Evolutionary conservation across 176 grass and related monocot genomes (phyloP).

Genomic region (Avena insularis): DNA sequence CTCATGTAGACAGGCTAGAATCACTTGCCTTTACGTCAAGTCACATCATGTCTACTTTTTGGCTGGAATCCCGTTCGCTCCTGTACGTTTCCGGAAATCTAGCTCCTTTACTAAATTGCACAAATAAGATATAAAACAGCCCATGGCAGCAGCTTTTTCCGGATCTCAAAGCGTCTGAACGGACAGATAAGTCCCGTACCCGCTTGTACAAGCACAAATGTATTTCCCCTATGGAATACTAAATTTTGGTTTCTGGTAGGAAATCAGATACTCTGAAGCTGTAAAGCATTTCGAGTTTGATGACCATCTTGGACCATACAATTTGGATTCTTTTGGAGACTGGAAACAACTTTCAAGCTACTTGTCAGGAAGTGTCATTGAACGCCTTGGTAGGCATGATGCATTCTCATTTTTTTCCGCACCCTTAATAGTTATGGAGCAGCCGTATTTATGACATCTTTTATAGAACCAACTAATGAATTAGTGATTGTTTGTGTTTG

Average conservation of each 20-base stretch:
- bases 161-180: too few relatives aligned
- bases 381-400: constrained; percentile 67
- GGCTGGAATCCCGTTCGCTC: too few relatives aligned
- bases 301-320: constrained; percentile 77
- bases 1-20: too few relatives aligned
- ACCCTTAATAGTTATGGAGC: background rate
- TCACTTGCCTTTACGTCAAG: too few relatives aligned
- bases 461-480: constrained; percentile 20
- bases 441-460: background rate
- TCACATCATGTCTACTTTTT: too few relatives aligned
- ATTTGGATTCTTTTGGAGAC: constrained; percentile 65
- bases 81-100: too few relatives aligned
- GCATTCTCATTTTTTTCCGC: background rate
- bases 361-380: constrained; percentile 66
- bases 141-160: too few relatives aligned
- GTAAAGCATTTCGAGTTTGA: constrained; percentile 82
- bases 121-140: too few relatives aligned
- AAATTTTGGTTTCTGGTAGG: constrained; percentile 68
- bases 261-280: constrained; percentile 81
- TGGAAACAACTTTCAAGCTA: constrained; percentile 89
- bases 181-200: too few relatives aligned
- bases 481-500: constrained; percentile 1
- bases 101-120: too few relatives aligned
- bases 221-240: constrained; percentile 9
- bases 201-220: too few relatives aligned